phyloP scores from a whole-genome alignment of 345 rosid species.

The Syzygium jambos region DNA sequence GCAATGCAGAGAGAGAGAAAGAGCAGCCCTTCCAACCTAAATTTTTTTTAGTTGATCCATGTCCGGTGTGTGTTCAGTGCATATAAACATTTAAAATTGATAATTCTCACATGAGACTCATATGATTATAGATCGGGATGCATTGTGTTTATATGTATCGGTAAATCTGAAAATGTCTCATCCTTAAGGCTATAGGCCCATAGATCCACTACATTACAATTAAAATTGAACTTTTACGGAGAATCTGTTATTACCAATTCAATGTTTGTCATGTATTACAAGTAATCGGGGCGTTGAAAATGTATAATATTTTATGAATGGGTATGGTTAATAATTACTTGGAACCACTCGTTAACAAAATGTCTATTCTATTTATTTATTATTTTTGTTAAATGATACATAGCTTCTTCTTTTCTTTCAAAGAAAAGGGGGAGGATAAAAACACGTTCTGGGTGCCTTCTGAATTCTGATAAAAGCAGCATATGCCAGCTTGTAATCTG shows the following conservation, averaged over 20 bases:
- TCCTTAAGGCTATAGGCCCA: background rate
- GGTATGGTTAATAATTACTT: background rate
- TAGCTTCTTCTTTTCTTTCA: background rate
- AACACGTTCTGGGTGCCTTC: background rate
- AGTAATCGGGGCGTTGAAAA: fast-evolving
- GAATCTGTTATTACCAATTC: background rate
- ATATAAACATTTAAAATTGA: background rate
- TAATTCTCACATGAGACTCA: background rate
- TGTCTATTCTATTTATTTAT: background rate
- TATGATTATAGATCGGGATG: background rate
- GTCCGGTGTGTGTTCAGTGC: too few relatives aligned
- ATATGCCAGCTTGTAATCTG: background rate
- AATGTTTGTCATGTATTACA: background rate
- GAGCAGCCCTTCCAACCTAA: background rate
- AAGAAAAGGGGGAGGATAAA: background rate
- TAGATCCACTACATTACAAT: background rate
- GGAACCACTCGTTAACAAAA: background rate
- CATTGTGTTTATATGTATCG: fast-evolving
- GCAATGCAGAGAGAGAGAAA: background rate
- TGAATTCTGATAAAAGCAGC: background rate
- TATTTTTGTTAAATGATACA: background rate
- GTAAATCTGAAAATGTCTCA: background rate
- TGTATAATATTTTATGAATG: background rate
- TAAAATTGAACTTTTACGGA: background rate
- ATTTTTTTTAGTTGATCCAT: background rate